These are phyloP conservation scores for Fusarium sp. DNA, from an alignment of 2,329 filamentous ascomycete species.

Conservation along the genomic window DNA sequence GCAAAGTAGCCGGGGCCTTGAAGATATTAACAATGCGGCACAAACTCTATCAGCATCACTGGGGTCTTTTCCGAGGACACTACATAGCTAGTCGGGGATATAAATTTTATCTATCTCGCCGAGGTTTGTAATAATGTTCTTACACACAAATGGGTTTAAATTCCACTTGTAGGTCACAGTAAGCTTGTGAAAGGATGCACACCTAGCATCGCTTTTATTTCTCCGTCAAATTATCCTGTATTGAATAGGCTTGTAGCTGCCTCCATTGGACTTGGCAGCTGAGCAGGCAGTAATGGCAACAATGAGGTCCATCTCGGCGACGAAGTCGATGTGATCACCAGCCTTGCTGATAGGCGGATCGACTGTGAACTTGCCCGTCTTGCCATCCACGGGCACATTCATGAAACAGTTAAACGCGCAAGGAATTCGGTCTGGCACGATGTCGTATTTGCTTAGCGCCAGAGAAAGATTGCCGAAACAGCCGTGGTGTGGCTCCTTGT, in stretches of 20 bases:
- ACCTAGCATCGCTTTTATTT: background rate
- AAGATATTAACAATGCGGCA: background rate
- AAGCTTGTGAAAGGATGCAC: background rate
- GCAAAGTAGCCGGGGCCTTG: background rate
- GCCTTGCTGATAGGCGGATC: background rate
- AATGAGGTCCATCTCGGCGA: conserved; percentile 11
- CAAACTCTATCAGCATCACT: background rate
- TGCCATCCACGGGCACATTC: conserved; percentile 11
- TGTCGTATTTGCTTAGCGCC: conserved; percentile 3
- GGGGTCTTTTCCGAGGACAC: background rate
- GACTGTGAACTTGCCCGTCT: conserved; percentile 10
- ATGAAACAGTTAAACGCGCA: conserved; percentile 13
- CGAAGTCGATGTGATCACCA: conserved; percentile 8
- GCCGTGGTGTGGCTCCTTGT: conserved; percentile 10
- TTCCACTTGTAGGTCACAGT: background rate
- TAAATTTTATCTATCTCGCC: too few species aligned
- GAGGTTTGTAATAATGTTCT: too few species aligned
- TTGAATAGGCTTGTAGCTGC: conserved; percentile 8
- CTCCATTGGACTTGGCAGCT: conserved; percentile 3
- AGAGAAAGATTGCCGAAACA: conserved; percentile 11
- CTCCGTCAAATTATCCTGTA: background rate
- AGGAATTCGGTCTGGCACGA: conserved; percentile 11
- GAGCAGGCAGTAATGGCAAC: conserved; percentile 14
- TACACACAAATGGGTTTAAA: background rate
- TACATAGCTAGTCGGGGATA: too few species aligned